Percentiles rank a stretch among this genome's conserved stretches.
phyloP scores from a whole-genome alignment of 2,329 filamentous ascomycete species.

The Plectosphaerella sp. region DNA sequence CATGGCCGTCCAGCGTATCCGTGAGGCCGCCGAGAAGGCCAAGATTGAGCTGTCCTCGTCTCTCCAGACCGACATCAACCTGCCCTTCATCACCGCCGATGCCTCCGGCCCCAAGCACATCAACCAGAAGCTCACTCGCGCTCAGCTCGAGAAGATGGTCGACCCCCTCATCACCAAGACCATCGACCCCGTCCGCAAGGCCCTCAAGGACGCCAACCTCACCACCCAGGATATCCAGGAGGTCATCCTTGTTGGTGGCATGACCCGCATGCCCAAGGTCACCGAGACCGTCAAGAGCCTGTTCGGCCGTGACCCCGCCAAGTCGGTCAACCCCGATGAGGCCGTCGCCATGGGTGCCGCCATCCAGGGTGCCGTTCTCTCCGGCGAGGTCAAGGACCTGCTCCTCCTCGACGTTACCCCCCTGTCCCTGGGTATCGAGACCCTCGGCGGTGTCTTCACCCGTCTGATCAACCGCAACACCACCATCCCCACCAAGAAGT shows the following conservation, averaged over 20 bases:
- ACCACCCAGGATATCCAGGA: slow-evolving; percentile 94
- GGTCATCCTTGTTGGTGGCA: slow-evolving; percentile 96
- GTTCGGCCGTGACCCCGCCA: slow-evolving; percentile 93
- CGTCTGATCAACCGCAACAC: slow-evolving; percentile 99
- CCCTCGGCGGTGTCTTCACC: slow-evolving; percentile 95
- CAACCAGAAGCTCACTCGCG: slow-evolving; percentile 87
- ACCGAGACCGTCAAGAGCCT: slow-evolving; percentile 92
- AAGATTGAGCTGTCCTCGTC: slow-evolving; percentile 98
- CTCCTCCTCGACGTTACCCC: slow-evolving; percentile 94
- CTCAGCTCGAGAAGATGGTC: slow-evolving; percentile 90
- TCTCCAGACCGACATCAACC: slow-evolving; percentile 93
- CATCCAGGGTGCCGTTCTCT: slow-evolving; percentile 93
- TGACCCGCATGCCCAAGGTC: slow-evolving; percentile 99
- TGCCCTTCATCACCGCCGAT: slow-evolving; percentile 97
- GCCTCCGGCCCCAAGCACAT: slow-evolving; percentile 97
- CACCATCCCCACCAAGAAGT: slow-evolving; percentile 99
- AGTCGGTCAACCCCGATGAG: slow-evolving; percentile 98
- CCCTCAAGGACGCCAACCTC: slow-evolving; percentile 90
- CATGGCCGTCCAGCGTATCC: slow-evolving; percentile 98
- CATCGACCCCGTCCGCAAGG: slow-evolving; percentile 91
- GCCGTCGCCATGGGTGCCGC: slow-evolving; percentile 96
- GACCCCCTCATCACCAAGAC: slow-evolving; percentile 84
- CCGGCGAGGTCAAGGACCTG: slow-evolving; percentile 94
- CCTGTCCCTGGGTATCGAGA: slow-evolving; percentile 96
- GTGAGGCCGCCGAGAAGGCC: slow-evolving; percentile 97